Percentiles rank a stretch among this genome's conserved stretches.
Conservation (phyloP, 164 flowering plant species). For the Warburgia ugandensis region DNA sequence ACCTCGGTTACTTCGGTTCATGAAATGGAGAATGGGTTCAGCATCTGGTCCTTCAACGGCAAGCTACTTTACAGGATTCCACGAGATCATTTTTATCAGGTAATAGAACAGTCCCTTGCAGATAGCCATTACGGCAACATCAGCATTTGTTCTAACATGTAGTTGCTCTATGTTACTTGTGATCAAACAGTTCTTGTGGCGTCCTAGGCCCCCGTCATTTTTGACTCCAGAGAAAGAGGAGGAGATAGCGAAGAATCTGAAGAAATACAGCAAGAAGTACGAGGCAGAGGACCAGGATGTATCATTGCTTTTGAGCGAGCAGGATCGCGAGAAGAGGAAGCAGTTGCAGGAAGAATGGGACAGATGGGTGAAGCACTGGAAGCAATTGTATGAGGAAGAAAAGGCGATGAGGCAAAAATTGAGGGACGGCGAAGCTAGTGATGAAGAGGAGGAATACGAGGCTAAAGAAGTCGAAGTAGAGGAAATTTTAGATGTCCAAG, state of each 20-base stretch:
- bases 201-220: constrained; percentile 85
- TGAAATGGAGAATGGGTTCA: constrained; percentile 97
- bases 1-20: constrained; percentile 95
- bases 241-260: constrained; percentile 85
- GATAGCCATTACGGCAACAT: too few relatives aligned
- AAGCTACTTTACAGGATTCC: constrained; percentile 73
- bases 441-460: constrained; percentile 92
- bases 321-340: constrained; percentile 84
- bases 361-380: constrained; percentile 69
- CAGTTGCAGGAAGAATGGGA: constrained; percentile 86
- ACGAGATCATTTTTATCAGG: constrained; percentile 92
- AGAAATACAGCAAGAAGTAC: constrained; percentile 91
- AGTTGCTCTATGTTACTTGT: too few relatives aligned
- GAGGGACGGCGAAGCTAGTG: constrained; percentile 91
- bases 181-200: constrained; percentile 72
- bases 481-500: constrained; percentile 57
- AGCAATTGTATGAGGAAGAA: constrained; percentile 64
- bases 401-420: constrained; percentile 45
- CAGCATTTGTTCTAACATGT: too few relatives aligned
- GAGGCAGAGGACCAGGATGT: constrained; percentile 97
- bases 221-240: constrained; percentile 84
- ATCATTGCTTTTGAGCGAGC: constrained; percentile 71
- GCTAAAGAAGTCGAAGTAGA: constrained; percentile 93
- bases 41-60: constrained; percentile 91
- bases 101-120: constrained; percentile 18